A percentile compares a stretch with the other conserved stretches of the same genome.
phyloP scores from a whole-genome alignment of 441 rosid species.

The Aquilaria agallochum region DNA sequence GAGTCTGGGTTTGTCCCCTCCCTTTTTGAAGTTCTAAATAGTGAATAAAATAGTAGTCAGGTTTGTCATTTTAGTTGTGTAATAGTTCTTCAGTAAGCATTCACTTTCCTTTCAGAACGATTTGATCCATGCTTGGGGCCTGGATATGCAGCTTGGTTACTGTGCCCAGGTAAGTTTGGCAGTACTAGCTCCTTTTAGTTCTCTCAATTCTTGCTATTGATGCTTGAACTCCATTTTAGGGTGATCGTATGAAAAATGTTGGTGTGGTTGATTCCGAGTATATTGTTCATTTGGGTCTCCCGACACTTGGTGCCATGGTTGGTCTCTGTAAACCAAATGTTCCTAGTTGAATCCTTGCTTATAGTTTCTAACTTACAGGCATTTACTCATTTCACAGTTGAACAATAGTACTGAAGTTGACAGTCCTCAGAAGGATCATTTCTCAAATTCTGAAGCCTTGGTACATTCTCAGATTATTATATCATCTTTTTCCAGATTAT shows the following conservation, averaged over 20 bases:
- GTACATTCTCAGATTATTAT: constrained; percentile 17
- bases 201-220: constrained; percentile 10
- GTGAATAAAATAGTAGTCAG: too few species aligned
- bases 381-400: constrained; percentile 11
- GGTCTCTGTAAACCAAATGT: background rate
- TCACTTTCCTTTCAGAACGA: constrained; percentile 58
- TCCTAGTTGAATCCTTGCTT: background rate
- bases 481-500: constrained; percentile 8
- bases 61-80: background rate
- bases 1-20: too few species aligned
- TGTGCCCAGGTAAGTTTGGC: constrained; percentile 66
- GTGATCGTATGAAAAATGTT: constrained; percentile 77
- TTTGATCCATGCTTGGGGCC: constrained; percentile 93
- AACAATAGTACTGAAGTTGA: constrained; percentile 2
- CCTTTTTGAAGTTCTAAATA: too few species aligned
- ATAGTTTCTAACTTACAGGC: background rate
- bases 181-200: constrained; percentile 4
- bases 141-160: constrained; percentile 80
- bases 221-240: constrained; percentile 32
- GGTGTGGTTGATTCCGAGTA: constrained; percentile 91
- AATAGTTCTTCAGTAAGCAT: constrained; percentile 1
- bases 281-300: constrained; percentile 72
- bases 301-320: constrained; percentile 58
- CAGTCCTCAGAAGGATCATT: constrained; percentile 14
- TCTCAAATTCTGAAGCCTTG: constrained; percentile 11